phyloP scores from a whole-genome alignment of 495 filamentous ascomycete species.

The Trichoderma virens region DNA sequence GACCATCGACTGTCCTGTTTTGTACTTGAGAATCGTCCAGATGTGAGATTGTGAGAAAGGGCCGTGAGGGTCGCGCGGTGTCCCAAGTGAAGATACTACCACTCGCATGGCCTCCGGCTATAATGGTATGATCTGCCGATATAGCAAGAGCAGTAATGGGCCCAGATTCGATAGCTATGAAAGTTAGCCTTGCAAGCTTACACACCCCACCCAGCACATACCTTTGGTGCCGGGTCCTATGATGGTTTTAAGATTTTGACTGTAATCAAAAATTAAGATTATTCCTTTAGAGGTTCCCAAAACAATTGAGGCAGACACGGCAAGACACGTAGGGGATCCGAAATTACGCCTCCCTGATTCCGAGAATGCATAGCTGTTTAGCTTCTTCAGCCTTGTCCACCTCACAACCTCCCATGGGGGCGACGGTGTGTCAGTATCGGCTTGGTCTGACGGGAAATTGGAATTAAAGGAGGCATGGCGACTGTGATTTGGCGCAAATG shows the following conservation, averaged over 20 bases:
- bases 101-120: conserved; percentile 82
- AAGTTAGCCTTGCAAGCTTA: conserved; percentile 13
- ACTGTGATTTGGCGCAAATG: conserved; percentile 65
- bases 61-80: conserved; percentile 65
- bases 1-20: conserved; percentile 65
- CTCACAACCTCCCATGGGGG: conserved; percentile 93
- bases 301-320: conserved; percentile 82
- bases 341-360: conserved; percentile 89
- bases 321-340: conserved; percentile 82
- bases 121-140: conserved; percentile 86
- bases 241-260: conserved; percentile 86
- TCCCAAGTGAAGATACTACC: conserved; percentile 98
- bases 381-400: conserved; percentile 90
- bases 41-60: conserved; percentile 83
- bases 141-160: conserved; percentile 80
- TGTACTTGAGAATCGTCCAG: conserved; percentile 58
- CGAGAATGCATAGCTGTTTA: conserved; percentile 86
- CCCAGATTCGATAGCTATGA: conserved; percentile 78
- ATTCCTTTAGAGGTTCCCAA: conserved; percentile 91
- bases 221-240: conserved; percentile 94
- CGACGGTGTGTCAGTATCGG: conserved; percentile 57
- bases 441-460: conserved; percentile 44
- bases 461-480: conserved; percentile 65
- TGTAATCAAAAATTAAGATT: conserved; percentile 92
- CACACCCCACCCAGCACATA: conserved; percentile 27